Evolutionary conservation across 306 rosid species (phyloP).

Genomic region (Adenanthera pavonina): DNA sequence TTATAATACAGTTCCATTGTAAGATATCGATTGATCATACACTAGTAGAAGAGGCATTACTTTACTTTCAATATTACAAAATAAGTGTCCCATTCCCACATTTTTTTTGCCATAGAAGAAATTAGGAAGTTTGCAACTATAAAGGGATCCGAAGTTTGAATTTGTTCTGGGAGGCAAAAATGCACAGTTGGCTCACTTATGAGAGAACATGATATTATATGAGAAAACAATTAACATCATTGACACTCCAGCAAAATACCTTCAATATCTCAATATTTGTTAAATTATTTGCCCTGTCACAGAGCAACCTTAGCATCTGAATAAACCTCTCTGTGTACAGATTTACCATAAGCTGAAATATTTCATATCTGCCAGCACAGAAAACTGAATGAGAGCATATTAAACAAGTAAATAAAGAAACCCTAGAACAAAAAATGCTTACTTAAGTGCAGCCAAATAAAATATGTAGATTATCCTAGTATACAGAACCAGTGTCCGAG

Average conservation of each 20-base stretch:
- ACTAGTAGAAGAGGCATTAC: not conserved
- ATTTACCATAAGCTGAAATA: constrained; percentile 94
- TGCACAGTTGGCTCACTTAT: not conserved
- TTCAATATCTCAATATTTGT: constrained; percentile 92
- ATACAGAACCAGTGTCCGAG: not conserved
- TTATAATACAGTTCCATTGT: not conserved
- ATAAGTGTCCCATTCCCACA: constrained; percentile 9
- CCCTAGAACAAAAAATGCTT: constrained; percentile 10
- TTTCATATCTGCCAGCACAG: constrained; percentile 77
- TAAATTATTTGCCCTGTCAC: constrained; percentile 85
- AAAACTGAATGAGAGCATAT: constrained; percentile 40
- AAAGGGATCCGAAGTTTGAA: not conserved
- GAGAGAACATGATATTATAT: constrained; percentile 17
- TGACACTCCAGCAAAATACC: constrained; percentile 54
- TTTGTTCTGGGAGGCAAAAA: constrained; percentile 20
- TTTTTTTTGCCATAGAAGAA: not conserved
- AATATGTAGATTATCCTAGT: not conserved
- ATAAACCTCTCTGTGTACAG: constrained; percentile 92
- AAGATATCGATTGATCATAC: not conserved
- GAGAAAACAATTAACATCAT: constrained; percentile 16
- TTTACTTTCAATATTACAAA: not conserved
- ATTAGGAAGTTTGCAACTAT: constrained; percentile 17
- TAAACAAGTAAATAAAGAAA: constrained; percentile 26
- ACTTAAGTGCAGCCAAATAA: not conserved
- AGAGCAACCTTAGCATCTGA: constrained; percentile 94